Evolutionary conservation across 2,329 filamentous ascomycete genomes (phyloP).

Genomic region (Macrophomina pseudophaseolina): DNA sequence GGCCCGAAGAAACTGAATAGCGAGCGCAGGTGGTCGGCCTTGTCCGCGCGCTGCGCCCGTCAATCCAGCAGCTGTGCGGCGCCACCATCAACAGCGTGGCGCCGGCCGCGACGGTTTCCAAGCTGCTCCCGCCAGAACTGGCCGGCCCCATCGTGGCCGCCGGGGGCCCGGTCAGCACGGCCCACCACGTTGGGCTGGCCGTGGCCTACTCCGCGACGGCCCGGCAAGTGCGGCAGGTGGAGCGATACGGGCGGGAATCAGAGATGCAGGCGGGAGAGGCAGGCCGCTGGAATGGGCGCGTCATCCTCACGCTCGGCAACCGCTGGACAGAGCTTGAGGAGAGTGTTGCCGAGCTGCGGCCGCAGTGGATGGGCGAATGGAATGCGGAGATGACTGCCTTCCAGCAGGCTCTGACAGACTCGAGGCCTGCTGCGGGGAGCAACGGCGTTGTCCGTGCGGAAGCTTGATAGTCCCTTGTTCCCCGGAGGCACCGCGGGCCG

Average conservation of each 20-base stretch:
- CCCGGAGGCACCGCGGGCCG: too few species aligned
- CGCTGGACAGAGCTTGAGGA: constrained; percentile 45
- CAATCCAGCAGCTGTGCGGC: constrained; percentile 32
- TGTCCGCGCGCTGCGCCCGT: constrained; percentile 40
- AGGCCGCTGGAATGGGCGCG: constrained; percentile 43
- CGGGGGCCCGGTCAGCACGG: constrained; percentile 42
- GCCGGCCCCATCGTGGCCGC: constrained; percentile 38
- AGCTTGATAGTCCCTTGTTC: too few species aligned
- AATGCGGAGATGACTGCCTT: constrained; percentile 35
- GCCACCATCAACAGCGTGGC: constrained; percentile 50
- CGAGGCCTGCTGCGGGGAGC: not conserved
- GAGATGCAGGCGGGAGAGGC: constrained; percentile 24
- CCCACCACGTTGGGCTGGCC: constrained; percentile 29
- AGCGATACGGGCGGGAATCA: constrained; percentile 45
- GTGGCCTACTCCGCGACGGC: constrained; percentile 46
- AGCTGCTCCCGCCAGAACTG: constrained; percentile 38
- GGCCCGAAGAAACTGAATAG: not conserved
- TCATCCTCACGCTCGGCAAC: constrained; percentile 45
- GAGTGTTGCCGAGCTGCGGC: constrained; percentile 28
- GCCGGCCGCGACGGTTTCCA: constrained; percentile 32
- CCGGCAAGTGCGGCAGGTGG: constrained; percentile 38
- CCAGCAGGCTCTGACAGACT: constrained; percentile 41
- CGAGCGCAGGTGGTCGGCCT: constrained; percentile 37
- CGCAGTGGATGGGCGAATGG: constrained; percentile 42
- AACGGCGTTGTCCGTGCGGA: too few species aligned